Base-by-base conservation (phyloP, 1,284 basidiomycete genomes). In the Rhodotorula sp. region DNA sequence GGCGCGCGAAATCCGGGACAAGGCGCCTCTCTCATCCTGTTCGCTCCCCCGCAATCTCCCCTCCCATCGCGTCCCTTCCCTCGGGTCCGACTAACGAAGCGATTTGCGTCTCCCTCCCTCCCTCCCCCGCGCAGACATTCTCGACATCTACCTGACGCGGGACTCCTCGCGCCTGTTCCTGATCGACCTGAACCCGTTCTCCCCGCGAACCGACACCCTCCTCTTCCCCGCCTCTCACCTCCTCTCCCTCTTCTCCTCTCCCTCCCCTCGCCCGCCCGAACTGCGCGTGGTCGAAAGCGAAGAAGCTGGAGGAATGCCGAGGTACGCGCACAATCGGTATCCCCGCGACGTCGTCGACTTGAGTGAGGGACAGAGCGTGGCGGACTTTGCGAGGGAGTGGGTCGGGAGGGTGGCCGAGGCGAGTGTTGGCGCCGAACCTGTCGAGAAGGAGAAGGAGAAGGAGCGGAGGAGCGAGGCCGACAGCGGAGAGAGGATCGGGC, bases 141-240 rank as follows among this genome's bases (percentile, higher is more conserved):
- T 96, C 76, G 94, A 98, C 79, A 82, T 96, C 57, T 86, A 96
- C 68, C 84, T 97, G 52, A 93, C 90, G 1, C 87, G 92, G 24
- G 87, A 91, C 77, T 83, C 92, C 54, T 81, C 84, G 1, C 83
- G 86, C 15, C 89, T 87, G 10, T 89, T 92, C 79, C 83, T 95
- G 72, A 80, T 98, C 73, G 95, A 98, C 80, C 90, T 98, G 80
- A 93, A 93, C 75, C 92, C 93, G 0, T 97, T 89, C 78, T 85
- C 89, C 18, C 85, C 87, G 1, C 87, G 87, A 47, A 97, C 94
- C 26, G 94, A 98, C 79, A 80, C 92, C 1, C 84, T 96, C 2
- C 82, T 97, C 15, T 97, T 94, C 81, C 85, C 85, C 0, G 97
- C 91, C 79, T 86, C 89, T 44, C 90, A 94, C 62, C 84, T 98